These are phyloP conservation scores for Xylaria arbuscula DNA, from an alignment of 2,329 filamentous ascomycete genomes.

Conservation along the genomic window DNA sequence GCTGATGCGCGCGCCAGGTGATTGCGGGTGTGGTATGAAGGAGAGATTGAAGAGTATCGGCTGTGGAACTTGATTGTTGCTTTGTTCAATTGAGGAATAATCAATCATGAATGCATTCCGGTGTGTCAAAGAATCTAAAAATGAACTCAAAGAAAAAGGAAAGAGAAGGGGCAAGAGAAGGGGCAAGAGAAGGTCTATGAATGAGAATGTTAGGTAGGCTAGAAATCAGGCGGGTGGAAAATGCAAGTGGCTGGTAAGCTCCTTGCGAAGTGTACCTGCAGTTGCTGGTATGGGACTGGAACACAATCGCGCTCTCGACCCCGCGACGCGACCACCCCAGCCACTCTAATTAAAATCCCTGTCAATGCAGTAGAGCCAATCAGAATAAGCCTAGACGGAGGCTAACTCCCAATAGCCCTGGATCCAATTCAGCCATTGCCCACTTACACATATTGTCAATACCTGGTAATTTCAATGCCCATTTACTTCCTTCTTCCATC, in stretches of 20 bases:
- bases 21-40: background rate
- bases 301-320: conserved; percentile 18
- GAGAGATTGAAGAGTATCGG: conserved; percentile 26
- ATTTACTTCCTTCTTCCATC: background rate
- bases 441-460: too few species aligned
- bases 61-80: conserved; percentile 17
- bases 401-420: background rate
- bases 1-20: conserved; percentile 4
- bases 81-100: conserved; percentile 16
- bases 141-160: conserved; percentile 28
- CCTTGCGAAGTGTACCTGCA: background rate
- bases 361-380: conserved; percentile 27
- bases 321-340: conserved; percentile 42
- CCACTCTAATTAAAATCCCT: conserved; percentile 51
- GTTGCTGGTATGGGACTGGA: conserved; percentile 3
- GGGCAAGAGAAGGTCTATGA: conserved; percentile 26
- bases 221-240: conserved; percentile 34
- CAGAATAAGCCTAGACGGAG: background rate
- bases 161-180: too few species aligned
- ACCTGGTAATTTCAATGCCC: too few species aligned
- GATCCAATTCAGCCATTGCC: background rate
- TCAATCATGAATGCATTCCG: conserved; percentile 37
- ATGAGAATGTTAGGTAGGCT: conserved; percentile 32
- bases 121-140: conserved; percentile 36
- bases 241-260: conserved; percentile 47